Conservation (phyloP, 129 eudicot species). For the Rutidosis leptorrhynchoides region DNA sequence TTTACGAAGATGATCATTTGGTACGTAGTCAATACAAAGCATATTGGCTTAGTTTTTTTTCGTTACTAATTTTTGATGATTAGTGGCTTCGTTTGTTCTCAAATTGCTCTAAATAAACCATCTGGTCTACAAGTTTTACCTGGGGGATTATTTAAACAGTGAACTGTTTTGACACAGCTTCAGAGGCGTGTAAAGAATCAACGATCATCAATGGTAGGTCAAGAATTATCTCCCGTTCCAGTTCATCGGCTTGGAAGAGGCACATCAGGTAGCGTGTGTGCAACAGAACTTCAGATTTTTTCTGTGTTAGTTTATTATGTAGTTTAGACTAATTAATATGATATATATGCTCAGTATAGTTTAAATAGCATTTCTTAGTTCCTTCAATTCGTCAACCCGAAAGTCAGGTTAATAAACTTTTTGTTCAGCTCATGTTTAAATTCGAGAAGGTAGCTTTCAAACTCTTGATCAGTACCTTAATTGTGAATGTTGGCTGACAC, state of each 20-base stretch:
- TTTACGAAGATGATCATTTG: conserved; percentile 83
- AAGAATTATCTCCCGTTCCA: conserved; percentile 67
- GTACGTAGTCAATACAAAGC: conserved; percentile 37
- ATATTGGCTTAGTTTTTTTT: conserved; percentile 7
- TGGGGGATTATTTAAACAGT: conserved; percentile 85
- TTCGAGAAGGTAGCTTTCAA: too few species aligned
- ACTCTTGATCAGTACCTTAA: too few species aligned
- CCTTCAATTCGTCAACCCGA: too few species aligned
- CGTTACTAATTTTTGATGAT: background rate
- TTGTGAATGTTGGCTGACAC: too few species aligned
- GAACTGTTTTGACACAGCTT: conserved; percentile 79
- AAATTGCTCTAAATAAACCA: conserved; percentile 93
- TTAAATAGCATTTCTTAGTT: too few species aligned
- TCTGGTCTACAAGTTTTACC: conserved; percentile 94
- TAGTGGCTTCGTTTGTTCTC: conserved; percentile 20
- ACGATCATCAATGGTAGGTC: conserved; percentile 38
- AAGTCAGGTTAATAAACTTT: too few species aligned
- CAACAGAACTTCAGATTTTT: too few species aligned
- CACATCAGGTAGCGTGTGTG: conserved; percentile 79
- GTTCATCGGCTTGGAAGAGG: conserved; percentile 99
- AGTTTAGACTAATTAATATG: too few species aligned
- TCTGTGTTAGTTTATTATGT: too few species aligned
- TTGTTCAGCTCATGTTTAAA: too few species aligned
- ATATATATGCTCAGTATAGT: too few species aligned
- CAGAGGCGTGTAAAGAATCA: conserved; percentile 57